These are phyloP conservation scores for Aspergillaceae sp. DNA, from an alignment of 2,329 filamentous ascomycete species.

Conservation along the genomic window DNA sequence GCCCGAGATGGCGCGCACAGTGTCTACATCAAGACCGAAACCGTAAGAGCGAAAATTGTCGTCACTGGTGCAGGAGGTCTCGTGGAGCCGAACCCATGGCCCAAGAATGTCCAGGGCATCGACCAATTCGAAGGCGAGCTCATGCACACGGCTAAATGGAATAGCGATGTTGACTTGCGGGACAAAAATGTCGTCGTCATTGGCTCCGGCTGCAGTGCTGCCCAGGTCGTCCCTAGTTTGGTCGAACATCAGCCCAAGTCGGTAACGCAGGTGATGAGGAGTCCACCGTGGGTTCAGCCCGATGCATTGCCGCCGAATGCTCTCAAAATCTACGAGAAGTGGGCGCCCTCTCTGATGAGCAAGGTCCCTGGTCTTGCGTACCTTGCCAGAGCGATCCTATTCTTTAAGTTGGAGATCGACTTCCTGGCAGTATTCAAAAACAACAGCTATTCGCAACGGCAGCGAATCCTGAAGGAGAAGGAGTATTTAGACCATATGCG, in stretches of 20 bases:
- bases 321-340: conserved; percentile 39
- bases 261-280: conserved; percentile 52
- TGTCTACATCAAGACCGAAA: conserved; percentile 46
- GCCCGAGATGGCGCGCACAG: conserved; percentile 37
- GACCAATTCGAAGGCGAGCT: conserved; percentile 48
- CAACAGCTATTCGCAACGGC: conserved; percentile 26
- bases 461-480: conserved; percentile 34
- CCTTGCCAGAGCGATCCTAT: conserved; percentile 37
- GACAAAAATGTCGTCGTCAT: conserved; percentile 51
- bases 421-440: conserved; percentile 39
- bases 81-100: conserved; percentile 46
- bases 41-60: conserved; percentile 47
- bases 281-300: conserved; percentile 49
- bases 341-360: conserved; percentile 38
- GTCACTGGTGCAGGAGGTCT: conserved; percentile 48
- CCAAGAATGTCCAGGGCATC: conserved; percentile 43
- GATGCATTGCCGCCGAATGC: conserved; percentile 28
- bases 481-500: conserved; percentile 42
- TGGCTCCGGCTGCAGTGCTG: conserved; percentile 51
- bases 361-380: conserved; percentile 45
- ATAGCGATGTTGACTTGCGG: conserved; percentile 43
- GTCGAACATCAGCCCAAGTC: conserved; percentile 44
- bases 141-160: conserved; percentile 52
- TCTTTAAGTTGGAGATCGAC: conserved; percentile 27
- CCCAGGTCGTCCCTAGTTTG: conserved; percentile 47